phyloP scores from a whole-genome alignment of 1,284 basidiomycete genomes.

The Athelia psychrophila region DNA sequence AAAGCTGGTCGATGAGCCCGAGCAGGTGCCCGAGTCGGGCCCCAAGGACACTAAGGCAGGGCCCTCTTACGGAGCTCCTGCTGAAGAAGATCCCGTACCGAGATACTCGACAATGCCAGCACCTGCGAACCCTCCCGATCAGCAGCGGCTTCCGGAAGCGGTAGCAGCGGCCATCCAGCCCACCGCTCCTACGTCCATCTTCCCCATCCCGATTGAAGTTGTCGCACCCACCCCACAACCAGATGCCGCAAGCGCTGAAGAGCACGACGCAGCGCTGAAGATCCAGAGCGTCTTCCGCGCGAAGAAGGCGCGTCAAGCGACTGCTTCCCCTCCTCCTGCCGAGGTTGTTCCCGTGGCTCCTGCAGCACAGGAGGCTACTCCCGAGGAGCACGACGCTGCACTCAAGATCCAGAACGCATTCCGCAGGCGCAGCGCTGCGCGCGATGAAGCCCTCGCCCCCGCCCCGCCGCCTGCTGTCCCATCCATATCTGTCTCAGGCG shows the following conservation, averaged over 20 bases:
- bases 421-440: too few species aligned
- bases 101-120: background rate
- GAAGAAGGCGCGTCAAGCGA: background rate
- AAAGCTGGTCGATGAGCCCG: background rate
- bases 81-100: background rate
- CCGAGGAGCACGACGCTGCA: too few species aligned
- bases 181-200: background rate
- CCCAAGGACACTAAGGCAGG: too few species aligned
- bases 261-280: background rate
- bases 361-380: background rate
- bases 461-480: too few species aligned
- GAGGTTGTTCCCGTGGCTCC: background rate
- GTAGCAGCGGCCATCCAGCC: background rate
- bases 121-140: background rate
- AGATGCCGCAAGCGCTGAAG: background rate
- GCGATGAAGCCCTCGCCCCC: too few species aligned
- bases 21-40: too few species aligned
- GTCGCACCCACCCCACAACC: background rate
- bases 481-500: too few species aligned
- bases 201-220: background rate
- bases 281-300: background rate
- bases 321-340: background rate
- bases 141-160: background rate
- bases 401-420: too few species aligned
- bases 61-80: background rate